A percentile compares a stretch with the other conserved stretches of the same genome.
Evolutionary conservation across 2,329 filamentous ascomycete species (phyloP).

Genomic region (Pestalotiopsis sp.): DNA sequence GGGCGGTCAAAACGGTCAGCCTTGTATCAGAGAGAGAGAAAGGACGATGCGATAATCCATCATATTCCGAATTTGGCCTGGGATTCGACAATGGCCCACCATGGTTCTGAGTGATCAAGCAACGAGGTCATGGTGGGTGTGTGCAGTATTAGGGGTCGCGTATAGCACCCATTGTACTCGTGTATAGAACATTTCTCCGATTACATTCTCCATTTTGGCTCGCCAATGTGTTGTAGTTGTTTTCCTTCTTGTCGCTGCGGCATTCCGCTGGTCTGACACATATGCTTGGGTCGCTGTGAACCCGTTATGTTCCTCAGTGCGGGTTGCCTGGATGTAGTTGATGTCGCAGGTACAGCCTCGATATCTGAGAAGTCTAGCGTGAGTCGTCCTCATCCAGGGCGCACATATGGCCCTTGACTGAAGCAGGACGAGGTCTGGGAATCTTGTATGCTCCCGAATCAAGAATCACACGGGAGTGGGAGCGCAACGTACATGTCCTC

Average conservation of each 20-base stretch:
- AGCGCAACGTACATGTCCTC: too few species aligned
- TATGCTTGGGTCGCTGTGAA: too few species aligned
- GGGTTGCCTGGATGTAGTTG: not conserved
- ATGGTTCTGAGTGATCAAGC: not conserved
- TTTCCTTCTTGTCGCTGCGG: not conserved
- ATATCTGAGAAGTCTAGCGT: not conserved
- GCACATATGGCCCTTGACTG: too few species aligned
- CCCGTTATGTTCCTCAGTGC: not conserved
- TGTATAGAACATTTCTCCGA: constrained; percentile 33
- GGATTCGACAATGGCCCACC: not conserved
- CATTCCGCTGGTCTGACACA: not conserved
- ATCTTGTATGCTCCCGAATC: too few species aligned
- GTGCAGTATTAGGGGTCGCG: not conserved
- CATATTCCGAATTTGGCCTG: not conserved
- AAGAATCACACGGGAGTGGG: too few species aligned
- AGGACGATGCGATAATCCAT: constrained; percentile 2
- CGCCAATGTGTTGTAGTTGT: not conserved
- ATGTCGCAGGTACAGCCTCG: not conserved
- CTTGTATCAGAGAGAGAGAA: not conserved
- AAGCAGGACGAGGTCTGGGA: too few species aligned
- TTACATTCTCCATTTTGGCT: not conserved
- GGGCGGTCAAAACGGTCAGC: constrained; percentile 1
- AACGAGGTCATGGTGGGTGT: constrained; percentile 12
- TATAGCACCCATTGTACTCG: constrained; percentile 31
- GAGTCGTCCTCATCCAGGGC: too few species aligned